Percentiles rank a stretch among this genome's conserved stretches.
Evolutionary conservation across 2,329 filamentous ascomycete genomes (phyloP).

Genomic region (Diplocarpon mali): DNA sequence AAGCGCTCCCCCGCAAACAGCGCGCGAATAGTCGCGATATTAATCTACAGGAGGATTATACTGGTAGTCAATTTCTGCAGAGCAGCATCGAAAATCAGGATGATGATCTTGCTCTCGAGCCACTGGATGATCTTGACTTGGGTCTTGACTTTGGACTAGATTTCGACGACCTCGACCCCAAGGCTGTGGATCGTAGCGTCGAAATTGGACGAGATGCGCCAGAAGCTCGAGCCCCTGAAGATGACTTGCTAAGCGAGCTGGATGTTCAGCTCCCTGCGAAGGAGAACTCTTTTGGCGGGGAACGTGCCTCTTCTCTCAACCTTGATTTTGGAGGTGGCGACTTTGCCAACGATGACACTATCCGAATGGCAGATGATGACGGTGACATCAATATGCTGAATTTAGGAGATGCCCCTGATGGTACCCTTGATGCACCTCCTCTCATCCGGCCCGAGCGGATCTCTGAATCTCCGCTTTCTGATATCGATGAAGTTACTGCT

Average conservation of each 20-base stretch:
- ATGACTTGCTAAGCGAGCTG: slow-evolving; percentile 54
- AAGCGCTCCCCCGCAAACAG: slow-evolving; percentile 43
- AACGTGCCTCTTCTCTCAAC: slow-evolving; percentile 44
- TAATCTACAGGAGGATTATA: slow-evolving; percentile 57
- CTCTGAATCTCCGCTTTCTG: slow-evolving; percentile 59
- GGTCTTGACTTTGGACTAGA: slow-evolving; percentile 66
- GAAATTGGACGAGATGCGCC: slow-evolving; percentile 87
- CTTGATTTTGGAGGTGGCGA: slow-evolving; percentile 36
- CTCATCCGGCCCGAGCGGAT: slow-evolving; percentile 46
- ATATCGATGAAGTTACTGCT: slow-evolving; percentile 53
- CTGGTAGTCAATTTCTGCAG: slow-evolving; percentile 72
- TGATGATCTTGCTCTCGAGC: slow-evolving; percentile 43
- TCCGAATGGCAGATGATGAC: slow-evolving; percentile 51
- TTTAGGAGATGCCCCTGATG: slow-evolving; percentile 46
- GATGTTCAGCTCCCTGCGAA: slow-evolving; percentile 43
- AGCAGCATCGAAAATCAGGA: slow-evolving; percentile 40
- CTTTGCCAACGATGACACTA: slow-evolving; percentile 32
- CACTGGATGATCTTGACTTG: slow-evolving; percentile 55
- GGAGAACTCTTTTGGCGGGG: slow-evolving; percentile 39
- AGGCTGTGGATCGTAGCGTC: slow-evolving; percentile 47
- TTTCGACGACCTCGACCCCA: slow-evolving; percentile 26
- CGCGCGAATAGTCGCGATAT: slow-evolving; percentile 52
- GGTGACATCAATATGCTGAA: slow-evolving; percentile 54
- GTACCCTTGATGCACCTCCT: slow-evolving; percentile 37
- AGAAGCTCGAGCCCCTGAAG: slow-evolving; percentile 52